These are phyloP conservation scores for Entomophthora muscae DNA, from an alignment of 371 early-diverging fungal species.

Conservation along the genomic window DNA sequence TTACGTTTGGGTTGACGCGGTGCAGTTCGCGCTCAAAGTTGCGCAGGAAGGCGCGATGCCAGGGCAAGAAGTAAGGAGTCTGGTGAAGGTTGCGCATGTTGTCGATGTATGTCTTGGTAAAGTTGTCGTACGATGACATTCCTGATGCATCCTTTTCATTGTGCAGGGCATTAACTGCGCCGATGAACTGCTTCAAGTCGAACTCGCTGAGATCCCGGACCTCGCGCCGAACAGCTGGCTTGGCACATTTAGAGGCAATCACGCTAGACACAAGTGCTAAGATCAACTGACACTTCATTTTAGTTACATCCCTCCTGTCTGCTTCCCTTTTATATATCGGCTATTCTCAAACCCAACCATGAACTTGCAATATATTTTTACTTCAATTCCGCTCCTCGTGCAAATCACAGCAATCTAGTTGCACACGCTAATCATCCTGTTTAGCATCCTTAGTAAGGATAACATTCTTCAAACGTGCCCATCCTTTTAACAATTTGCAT, in stretches of 20 bases:
- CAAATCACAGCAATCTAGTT: too few species aligned
- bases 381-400: too few species aligned
- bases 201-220: not conserved
- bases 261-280: too few species aligned
- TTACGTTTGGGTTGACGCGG: constrained; percentile 18
- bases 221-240: not conserved
- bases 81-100: constrained; percentile 10
- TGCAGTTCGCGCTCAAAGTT: constrained; percentile 17
- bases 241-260: not conserved
- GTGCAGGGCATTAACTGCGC: not conserved
- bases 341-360: too few species aligned
- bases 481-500: too few species aligned
- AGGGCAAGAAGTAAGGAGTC: constrained; percentile 18
- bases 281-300: too few species aligned
- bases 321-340: too few species aligned
- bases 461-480: too few species aligned
- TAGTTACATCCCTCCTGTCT: too few species aligned
- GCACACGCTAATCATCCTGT: too few species aligned
- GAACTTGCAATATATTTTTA: too few species aligned
- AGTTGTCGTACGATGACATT: not conserved
- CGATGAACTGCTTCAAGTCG: not conserved
- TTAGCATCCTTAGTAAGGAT: too few species aligned
- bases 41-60: constrained; percentile 20
- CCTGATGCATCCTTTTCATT: not conserved
- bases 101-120: not conserved